phyloP scores from a whole-genome alignment of 1,139 yeast genomes.

The Taphrina populina region DNA sequence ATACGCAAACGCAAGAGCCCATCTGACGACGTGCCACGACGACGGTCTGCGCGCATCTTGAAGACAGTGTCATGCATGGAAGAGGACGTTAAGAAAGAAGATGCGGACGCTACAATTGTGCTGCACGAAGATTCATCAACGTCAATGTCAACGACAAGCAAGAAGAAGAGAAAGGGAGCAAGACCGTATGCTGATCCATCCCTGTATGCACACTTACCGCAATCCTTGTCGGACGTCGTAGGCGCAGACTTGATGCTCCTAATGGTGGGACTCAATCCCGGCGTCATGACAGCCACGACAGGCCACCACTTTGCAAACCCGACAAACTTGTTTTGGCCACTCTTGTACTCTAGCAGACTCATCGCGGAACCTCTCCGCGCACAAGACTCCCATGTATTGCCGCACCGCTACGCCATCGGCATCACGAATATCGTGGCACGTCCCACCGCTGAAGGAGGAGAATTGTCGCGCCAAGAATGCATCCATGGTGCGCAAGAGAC shows the following conservation, averaged over 20 bases:
- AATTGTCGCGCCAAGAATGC: slow-evolving; percentile 57
- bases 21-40: no score
- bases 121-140: no score
- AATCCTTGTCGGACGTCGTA: slow-evolving; percentile 47
- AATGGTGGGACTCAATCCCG: slow-evolving; percentile 76
- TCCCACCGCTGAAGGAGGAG: slow-evolving; percentile 62
- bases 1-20: no score
- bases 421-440: slow-evolving; percentile 70
- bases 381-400: slow-evolving; percentile 42
- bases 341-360: slow-evolving; percentile 57
- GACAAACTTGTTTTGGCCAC: slow-evolving; percentile 68
- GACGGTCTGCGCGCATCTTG: no score
- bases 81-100: no score
- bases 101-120: no score
- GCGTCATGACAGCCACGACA: slow-evolving; percentile 58
- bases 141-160: no score
- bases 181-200: slow-evolving; percentile 41
- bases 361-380: slow-evolving; percentile 41
- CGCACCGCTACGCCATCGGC: slow-evolving; percentile 55
- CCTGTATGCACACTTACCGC: slow-evolving; percentile 42
- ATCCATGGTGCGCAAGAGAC: slow-evolving; percentile 57
- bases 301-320: slow-evolving; percentile 78
- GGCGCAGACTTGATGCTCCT: slow-evolving; percentile 48
- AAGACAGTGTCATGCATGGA: no score
- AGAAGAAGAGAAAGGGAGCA: slow-evolving; percentile 22